Percentiles rank a stretch among this genome's conserved stretches.
Conservation (phyloP, 2,329 filamentous ascomycete genomes). For the Aquanectria penicillioides region DNA sequence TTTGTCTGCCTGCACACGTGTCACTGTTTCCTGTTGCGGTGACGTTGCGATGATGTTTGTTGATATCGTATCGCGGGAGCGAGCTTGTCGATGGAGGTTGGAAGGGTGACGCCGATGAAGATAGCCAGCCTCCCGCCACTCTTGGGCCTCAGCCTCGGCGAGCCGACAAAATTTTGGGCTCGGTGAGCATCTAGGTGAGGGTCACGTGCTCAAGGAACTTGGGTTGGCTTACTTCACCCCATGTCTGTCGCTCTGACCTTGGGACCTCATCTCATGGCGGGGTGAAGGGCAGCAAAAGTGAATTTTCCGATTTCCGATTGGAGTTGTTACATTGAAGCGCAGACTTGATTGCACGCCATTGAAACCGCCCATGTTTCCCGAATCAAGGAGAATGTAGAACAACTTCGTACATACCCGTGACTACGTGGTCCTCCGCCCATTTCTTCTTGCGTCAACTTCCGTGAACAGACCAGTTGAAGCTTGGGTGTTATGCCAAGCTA, state of each 20-base stretch:
- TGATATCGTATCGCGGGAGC: background rate
- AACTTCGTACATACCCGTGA: too few relatives aligned
- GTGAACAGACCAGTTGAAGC: too few relatives aligned
- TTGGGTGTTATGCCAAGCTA: too few relatives aligned
- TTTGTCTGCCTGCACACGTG: background rate
- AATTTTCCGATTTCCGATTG: background rate
- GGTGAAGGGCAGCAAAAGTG: background rate
- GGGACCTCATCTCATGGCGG: constrained; percentile 9
- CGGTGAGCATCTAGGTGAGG: constrained; percentile 22
- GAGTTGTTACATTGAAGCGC: too few relatives aligned
- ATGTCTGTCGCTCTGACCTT: too few relatives aligned
- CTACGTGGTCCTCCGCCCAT: too few relatives aligned
- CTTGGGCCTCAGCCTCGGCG: constrained; percentile 31
- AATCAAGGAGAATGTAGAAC: too few relatives aligned
- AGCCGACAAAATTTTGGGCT: constrained; percentile 10
- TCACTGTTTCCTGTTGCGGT: constrained; percentile 1
- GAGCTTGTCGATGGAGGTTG: constrained; percentile 21
- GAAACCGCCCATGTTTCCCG: too few relatives aligned
- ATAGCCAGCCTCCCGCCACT: constrained; percentile 19
- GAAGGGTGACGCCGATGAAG: constrained; percentile 5
- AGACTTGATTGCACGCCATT: too few relatives aligned
- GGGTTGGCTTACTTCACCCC: too few relatives aligned
- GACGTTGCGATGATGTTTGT: background rate
- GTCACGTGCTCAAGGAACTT: constrained; percentile 11
- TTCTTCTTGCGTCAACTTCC: too few relatives aligned